Evolutionary conservation across 2,329 filamentous ascomycete species (phyloP).

Genomic region (Westerdykella sp.): DNA sequence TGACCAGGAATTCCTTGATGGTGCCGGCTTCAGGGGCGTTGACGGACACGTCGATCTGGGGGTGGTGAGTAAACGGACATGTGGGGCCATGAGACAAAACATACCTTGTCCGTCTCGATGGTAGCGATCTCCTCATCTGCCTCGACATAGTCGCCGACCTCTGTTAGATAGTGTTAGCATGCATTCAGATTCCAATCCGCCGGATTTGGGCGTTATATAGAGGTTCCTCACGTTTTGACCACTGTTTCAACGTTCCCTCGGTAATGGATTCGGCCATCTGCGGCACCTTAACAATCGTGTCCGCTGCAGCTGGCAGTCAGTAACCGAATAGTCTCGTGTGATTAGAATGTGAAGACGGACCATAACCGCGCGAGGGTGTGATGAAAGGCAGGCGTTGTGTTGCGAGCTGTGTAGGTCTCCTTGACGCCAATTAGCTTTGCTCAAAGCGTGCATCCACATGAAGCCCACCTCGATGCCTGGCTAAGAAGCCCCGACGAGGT

Average conservation of each 20-base stretch:
- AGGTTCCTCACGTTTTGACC: constrained; percentile 62
- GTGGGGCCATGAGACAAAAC: constrained; percentile 6
- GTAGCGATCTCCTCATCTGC: constrained; percentile 96
- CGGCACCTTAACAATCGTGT: constrained; percentile 85
- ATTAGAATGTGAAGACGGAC: constrained; percentile 7
- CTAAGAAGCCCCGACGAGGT: constrained; percentile 28
- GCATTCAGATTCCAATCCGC: not conserved
- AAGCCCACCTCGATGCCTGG: constrained; percentile 24
- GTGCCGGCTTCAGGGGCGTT: constrained; percentile 87
- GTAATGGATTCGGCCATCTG: constrained; percentile 99
- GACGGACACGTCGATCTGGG: constrained; percentile 88
- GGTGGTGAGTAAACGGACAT: constrained; percentile 2
- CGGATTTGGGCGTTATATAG: not conserved
- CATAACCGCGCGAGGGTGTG: constrained; percentile 34
- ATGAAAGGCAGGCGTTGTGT: constrained; percentile 21
- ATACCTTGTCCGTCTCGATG: constrained; percentile 97
- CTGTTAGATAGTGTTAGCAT: constrained; percentile 32
- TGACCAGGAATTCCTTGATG: constrained; percentile 85
- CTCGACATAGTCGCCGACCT: constrained; percentile 89
- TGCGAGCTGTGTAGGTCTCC: constrained; percentile 25
- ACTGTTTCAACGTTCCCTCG: constrained; percentile 94
- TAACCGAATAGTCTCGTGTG: not conserved
- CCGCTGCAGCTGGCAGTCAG: constrained; percentile 47
- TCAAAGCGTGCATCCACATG: constrained; percentile 6
- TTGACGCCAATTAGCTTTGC: constrained; percentile 14